Evolutionary conservation across 208 protist genomes (phyloP).

Genomic region (Trypanosoma vivax): DNA sequence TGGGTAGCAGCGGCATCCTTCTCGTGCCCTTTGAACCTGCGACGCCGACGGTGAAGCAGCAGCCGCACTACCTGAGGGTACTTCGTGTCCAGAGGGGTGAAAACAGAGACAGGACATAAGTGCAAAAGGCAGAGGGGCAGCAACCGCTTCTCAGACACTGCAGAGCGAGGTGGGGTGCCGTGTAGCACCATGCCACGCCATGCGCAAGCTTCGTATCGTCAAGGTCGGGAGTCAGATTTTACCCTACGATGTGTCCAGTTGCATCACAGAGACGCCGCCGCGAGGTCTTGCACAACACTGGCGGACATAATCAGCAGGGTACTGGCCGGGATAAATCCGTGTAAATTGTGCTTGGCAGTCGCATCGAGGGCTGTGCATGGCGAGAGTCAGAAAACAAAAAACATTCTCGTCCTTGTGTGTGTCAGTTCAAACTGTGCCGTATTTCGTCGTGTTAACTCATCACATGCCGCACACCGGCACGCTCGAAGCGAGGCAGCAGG

Average conservation of each 20-base stretch:
- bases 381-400: constrained; percentile 3
- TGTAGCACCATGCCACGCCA: neutral
- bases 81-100: neutral
- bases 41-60: neutral
- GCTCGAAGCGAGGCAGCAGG: neutral
- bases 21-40: constrained; percentile 19
- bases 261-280: constrained; percentile 1
- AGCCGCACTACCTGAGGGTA: constrained; percentile 9
- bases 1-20: neutral
- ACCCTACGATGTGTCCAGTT: constrained; percentile 39
- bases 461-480: neutral
- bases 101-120: neutral
- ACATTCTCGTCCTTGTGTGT: constrained; percentile 14
- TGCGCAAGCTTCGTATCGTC: constrained; percentile 11
- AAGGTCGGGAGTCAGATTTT: constrained; percentile 40
- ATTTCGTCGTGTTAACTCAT: constrained; percentile 11
- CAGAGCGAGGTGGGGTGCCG: neutral
- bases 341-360: constrained; percentile 15
- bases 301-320: constrained; percentile 8
- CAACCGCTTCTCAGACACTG: constrained; percentile 1
- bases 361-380: neutral
- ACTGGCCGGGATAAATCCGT: constrained; percentile 6
- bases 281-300: constrained; percentile 18
- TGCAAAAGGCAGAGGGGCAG: neutral
- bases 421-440: constrained; percentile 25